phyloP scores from a whole-genome alignment of 2,329 filamentous ascomycete genomes.

The Aspergillus thermomutatus region DNA sequence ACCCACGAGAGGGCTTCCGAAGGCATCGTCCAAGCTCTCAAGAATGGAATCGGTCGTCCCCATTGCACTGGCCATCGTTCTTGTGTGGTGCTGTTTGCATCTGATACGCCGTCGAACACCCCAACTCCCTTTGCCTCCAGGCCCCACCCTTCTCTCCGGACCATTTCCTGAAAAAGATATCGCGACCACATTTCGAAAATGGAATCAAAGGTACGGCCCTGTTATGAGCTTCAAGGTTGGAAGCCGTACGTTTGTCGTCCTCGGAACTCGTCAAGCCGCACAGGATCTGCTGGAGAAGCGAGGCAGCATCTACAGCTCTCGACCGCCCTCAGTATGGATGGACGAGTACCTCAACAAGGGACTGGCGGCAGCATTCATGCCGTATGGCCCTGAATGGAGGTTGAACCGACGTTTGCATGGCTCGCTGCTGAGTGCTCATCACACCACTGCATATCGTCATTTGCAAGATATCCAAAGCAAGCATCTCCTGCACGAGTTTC shows the following conservation, averaged over 20 bases:
- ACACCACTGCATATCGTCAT: constrained; percentile 45
- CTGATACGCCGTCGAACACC: neutral
- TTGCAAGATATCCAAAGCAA: constrained; percentile 50
- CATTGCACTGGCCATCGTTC: neutral
- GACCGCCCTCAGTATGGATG: constrained; percentile 25
- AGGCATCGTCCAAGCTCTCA: neutral
- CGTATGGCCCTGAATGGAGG: constrained; percentile 48
- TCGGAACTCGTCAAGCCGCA: constrained; percentile 31
- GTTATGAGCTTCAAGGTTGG: constrained; percentile 33
- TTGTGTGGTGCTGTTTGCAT: neutral
- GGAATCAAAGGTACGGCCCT: constrained; percentile 34
- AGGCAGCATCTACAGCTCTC: constrained; percentile 38
- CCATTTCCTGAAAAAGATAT: constrained; percentile 3
- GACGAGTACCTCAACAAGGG: constrained; percentile 31
- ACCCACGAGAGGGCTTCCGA: neutral
- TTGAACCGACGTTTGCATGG: constrained; percentile 42
- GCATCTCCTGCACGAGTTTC: constrained; percentile 43
- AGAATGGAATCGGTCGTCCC: neutral
- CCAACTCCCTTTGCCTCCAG: constrained; percentile 6
- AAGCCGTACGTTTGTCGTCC: constrained; percentile 30
- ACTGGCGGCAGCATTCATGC: constrained; percentile 47
- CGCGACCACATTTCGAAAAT: constrained; percentile 19
- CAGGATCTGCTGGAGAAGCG: constrained; percentile 39
- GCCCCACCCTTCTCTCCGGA: constrained; percentile 6
- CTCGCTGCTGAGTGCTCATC: constrained; percentile 44